A percentile compares a stretch with the other conserved stretches of the same genome.
Evolutionary conservation across 441 rosid species (phyloP).

Genomic region (Gossypium laxum): DNA sequence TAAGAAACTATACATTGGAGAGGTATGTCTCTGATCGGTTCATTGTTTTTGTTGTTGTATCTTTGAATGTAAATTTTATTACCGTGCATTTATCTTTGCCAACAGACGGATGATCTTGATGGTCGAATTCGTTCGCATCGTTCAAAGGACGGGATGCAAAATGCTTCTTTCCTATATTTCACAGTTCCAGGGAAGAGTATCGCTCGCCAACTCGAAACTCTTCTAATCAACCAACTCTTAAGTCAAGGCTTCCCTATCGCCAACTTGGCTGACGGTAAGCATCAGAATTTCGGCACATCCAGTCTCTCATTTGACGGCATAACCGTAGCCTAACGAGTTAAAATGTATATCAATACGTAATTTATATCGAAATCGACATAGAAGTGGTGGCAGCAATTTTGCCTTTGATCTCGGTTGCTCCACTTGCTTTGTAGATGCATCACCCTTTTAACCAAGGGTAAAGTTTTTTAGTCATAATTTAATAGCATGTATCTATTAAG

Average conservation of each 20-base stretch:
- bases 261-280: constrained; percentile 81
- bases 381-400: constrained; percentile 52
- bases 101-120: constrained; percentile 87
- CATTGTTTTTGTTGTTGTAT: background rate
- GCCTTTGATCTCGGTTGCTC: constrained; percentile 34
- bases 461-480: background rate
- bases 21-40: constrained; percentile 35
- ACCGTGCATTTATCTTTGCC: background rate
- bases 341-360: background rate
- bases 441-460: background rate
- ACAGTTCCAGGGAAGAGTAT: constrained; percentile 79
- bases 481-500: background rate
- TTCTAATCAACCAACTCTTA: constrained; percentile 78
- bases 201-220: constrained; percentile 94
- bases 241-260: constrained; percentile 51
- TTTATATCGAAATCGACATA: background rate
- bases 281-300: constrained; percentile 69
- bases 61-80: background rate
- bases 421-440: constrained; percentile 18
- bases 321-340: constrained; percentile 17
- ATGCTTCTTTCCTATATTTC: constrained; percentile 66
- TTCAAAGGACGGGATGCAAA: constrained; percentile 58
- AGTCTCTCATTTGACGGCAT: constrained; percentile 28
- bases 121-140: constrained; percentile 70
- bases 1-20: constrained; percentile 72